Evolutionary conservation across 139 green algal genomes (phyloP).

Genomic region (Zygnema circumcarinatum): DNA sequence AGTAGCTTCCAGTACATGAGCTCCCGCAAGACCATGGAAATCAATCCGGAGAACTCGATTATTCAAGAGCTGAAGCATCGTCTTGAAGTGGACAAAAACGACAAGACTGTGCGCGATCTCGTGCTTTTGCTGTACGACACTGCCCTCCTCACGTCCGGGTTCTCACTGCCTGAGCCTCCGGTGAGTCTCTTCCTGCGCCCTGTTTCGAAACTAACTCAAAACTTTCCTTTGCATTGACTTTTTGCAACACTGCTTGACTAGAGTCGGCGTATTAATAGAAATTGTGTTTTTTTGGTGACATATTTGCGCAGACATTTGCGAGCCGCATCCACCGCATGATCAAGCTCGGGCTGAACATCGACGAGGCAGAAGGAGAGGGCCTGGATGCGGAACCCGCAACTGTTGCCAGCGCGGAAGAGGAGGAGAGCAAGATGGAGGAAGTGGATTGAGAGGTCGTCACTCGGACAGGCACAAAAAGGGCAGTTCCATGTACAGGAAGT

Average conservation of each 20-base stretch:
- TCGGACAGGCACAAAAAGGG: slow-evolving; percentile 3
- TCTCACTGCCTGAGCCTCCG: slow-evolving; percentile 92
- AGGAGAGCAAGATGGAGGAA: slow-evolving; percentile 97
- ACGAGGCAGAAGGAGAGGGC: slow-evolving; percentile 83
- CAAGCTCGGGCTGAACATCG: slow-evolving; percentile 96
- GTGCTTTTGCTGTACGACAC: slow-evolving; percentile 98
- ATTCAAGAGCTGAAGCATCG: slow-evolving; percentile 90
- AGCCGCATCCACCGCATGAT: slow-evolving; percentile 99
- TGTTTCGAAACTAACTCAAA: too few relatives aligned
- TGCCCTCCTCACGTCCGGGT: slow-evolving; percentile 90
- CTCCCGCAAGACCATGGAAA: slow-evolving; percentile 98
- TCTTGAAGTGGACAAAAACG: slow-evolving; percentile 89
- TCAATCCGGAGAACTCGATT: slow-evolving; percentile 98
- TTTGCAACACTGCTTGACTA: too few relatives aligned
- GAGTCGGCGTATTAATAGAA: too few relatives aligned
- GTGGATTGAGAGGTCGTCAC: too few relatives aligned
- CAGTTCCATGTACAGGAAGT: too few relatives aligned
- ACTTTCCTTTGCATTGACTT: too few relatives aligned
- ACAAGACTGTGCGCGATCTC: slow-evolving; percentile 99
- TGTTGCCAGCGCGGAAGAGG: slow-evolving; percentile 85
- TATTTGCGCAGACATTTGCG: slow-evolving; percentile 74
- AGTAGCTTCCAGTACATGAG: slow-evolving; percentile 97
- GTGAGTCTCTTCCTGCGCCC: too few relatives aligned
- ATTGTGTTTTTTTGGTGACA: background rate
- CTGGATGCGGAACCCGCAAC: slow-evolving; percentile 85